Evolutionary conservation across 495 filamentous ascomycete genomes (phyloP).

Genomic region (Penicillium nucicola): DNA sequence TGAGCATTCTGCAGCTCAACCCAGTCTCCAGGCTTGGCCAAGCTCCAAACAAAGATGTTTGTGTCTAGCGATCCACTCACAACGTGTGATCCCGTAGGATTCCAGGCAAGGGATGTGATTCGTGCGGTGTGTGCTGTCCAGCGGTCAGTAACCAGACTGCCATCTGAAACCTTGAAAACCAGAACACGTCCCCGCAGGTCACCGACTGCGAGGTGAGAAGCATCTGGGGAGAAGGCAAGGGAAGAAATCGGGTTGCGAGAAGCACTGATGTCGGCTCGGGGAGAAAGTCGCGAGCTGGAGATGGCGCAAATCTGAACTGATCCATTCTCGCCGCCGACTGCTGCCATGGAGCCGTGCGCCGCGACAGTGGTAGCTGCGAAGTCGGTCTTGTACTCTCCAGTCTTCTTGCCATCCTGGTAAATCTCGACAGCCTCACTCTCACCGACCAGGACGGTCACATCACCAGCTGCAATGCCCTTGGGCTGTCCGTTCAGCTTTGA

Average conservation of each 20-base stretch:
- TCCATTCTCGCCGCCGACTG: constrained; percentile 71
- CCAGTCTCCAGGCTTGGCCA: constrained; percentile 76
- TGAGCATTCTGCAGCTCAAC: constrained; percentile 80
- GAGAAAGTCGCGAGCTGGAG: constrained; percentile 42
- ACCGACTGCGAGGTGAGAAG: constrained; percentile 72
- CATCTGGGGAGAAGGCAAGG: constrained; percentile 75
- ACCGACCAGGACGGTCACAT: constrained; percentile 58
- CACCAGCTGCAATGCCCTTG: constrained; percentile 50
- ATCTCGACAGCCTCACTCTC: constrained; percentile 64
- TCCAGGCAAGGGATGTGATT: constrained; percentile 82
- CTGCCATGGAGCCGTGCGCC: constrained; percentile 61
- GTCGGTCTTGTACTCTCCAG: constrained; percentile 58
- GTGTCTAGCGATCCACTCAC: constrained; percentile 86
- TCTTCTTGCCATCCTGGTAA: constrained; percentile 53
- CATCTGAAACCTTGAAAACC: constrained; percentile 58
- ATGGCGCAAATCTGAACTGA: constrained; percentile 68
- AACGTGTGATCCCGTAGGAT: constrained; percentile 66
- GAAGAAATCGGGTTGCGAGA: constrained; percentile 43
- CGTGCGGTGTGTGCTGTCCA: constrained; percentile 93
- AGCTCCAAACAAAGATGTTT: constrained; percentile 87
- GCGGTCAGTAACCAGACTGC: constrained; percentile 53
- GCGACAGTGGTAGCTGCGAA: constrained; percentile 70
- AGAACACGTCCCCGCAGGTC: constrained; percentile 81
- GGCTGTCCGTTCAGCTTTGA: constrained; percentile 59
- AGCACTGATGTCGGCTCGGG: constrained; percentile 41